Evolutionary conservation across 148 eudicot genomes (phyloP), one percentile per base, ranked within the genome.

Genomic region (Chenopodium quinoa): DNA sequence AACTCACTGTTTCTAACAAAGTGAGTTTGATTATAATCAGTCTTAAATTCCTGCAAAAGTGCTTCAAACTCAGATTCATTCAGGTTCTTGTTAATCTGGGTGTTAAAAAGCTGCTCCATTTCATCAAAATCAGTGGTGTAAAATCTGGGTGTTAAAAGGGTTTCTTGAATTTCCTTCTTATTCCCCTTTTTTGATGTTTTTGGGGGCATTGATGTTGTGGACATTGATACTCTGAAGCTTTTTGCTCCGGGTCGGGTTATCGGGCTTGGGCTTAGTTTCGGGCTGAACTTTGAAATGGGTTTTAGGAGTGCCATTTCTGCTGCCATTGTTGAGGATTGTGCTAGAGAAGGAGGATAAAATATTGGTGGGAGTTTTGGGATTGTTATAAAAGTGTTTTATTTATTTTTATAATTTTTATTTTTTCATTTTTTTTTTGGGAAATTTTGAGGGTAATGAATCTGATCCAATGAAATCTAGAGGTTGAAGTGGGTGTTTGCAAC

Each of bases 71-170:
- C 99, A 4, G 86, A 83, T 82, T 93, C 86, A 78, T 96, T 93
- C 44, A 93, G 77, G 67, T 96, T 92, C 87, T 96, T 92, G 81
- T 96, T 96, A 56, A 96, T 93, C 85, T 96, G 90, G 1, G 90
- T 87, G 81, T 96, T 96, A 84, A 96, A 96, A 1, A 93, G 90
- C 71, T 72, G 89, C 89, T 96, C 99, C 99, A 96, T 96, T 77
- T 96, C 99, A 52, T 96, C 98, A 58, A 96, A 96, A 73, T 96
- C 98, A 0, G 99, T 93, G 0, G 98, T 96, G 90, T 96, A 96
- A 71, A 96, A 96, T 85, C 99, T 87, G 7, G 97, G 98, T 0
- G 99, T 85, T 78, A 96, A 73, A 12, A 96, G 89, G 16, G 90
- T 81, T 83, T 96, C 98, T 79, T 93, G 89, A 13, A 95, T 96